These are phyloP conservation scores for Hyphodiscus hymeniophilus DNA, from an alignment of 495 filamentous ascomycete species.

Conservation along the genomic window DNA sequence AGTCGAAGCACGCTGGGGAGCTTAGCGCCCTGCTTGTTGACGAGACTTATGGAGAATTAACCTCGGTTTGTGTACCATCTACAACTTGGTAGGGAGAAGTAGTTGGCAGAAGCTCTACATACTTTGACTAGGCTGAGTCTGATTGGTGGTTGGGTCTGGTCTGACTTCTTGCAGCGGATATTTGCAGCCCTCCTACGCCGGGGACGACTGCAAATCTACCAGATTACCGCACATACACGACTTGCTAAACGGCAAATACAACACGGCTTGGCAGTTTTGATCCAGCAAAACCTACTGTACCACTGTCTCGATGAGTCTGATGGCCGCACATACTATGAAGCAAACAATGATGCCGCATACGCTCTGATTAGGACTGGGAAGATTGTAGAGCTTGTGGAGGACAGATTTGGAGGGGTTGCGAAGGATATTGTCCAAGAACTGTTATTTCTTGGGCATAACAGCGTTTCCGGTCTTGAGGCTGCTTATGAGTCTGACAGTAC, in stretches of 20 bases:
- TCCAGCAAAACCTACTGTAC: constrained; percentile 80
- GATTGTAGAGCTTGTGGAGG: constrained; percentile 66
- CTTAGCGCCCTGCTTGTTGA: constrained; percentile 84
- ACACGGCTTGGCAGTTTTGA: constrained; percentile 71
- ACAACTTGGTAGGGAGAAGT: neutral
- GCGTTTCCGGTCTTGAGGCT: constrained; percentile 57
- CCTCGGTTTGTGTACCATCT: constrained; percentile 58
- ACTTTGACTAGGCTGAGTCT: constrained; percentile 1
- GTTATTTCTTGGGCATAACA: constrained; percentile 67
- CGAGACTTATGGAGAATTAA: constrained; percentile 81
- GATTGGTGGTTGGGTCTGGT: constrained; percentile 8
- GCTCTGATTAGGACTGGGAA: constrained; percentile 71
- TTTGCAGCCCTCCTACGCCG: constrained; percentile 68
- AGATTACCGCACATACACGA: constrained; percentile 56
- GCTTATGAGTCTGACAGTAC: constrained; percentile 25
- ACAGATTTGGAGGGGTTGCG: constrained; percentile 59
- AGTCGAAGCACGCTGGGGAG: constrained; percentile 60
- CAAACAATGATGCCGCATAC: constrained; percentile 67
- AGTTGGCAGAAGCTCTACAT: neutral
- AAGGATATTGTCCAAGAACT: constrained; percentile 65
- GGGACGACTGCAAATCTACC: constrained; percentile 65
- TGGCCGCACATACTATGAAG: constrained; percentile 67
- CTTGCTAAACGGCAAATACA: constrained; percentile 62
- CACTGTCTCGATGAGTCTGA: constrained; percentile 58
- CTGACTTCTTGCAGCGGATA: constrained; percentile 49